A percentile compares a stretch with the other conserved stretches of the same genome.
Conservation (phyloP, 2,329 filamentous ascomycete genomes). For the Ascochyta rabiei region DNA sequence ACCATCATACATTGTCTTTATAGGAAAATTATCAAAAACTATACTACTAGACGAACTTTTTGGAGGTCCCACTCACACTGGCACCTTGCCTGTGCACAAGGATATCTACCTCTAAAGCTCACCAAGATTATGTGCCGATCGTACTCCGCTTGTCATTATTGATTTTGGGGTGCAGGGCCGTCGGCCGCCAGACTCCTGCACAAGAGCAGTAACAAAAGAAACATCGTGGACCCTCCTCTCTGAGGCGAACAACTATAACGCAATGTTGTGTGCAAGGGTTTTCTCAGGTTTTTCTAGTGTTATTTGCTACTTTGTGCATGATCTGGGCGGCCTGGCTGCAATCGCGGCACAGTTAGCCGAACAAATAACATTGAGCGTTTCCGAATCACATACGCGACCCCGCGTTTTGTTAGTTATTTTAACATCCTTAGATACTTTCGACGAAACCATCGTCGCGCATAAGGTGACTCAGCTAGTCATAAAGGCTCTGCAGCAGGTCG, state of each 20-base stretch:
- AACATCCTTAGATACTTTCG: background rate
- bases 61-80: background rate
- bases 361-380: background rate
- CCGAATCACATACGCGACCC: background rate
- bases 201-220: background rate
- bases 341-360: background rate
- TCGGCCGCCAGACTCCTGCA: background rate
- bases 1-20: background rate
- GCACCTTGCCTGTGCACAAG: background rate
- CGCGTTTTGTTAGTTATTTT: background rate
- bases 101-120: background rate
- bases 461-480: background rate
- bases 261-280: background rate
- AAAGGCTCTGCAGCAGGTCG: background rate
- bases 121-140: background rate
- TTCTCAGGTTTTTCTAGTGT: background rate
- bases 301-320: background rate
- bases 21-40: background rate
- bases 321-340: background rate
- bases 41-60: conserved; percentile 3
- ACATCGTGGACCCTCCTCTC: background rate
- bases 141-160: background rate
- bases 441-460: background rate
- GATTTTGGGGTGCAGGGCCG: background rate
- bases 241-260: background rate